Percentiles rank a stretch among this genome's conserved stretches.
These are phyloP conservation scores for Talaromyces sp. DNA, from an alignment of 2,329 filamentous ascomycete genomes.

Conservation along the genomic window DNA sequence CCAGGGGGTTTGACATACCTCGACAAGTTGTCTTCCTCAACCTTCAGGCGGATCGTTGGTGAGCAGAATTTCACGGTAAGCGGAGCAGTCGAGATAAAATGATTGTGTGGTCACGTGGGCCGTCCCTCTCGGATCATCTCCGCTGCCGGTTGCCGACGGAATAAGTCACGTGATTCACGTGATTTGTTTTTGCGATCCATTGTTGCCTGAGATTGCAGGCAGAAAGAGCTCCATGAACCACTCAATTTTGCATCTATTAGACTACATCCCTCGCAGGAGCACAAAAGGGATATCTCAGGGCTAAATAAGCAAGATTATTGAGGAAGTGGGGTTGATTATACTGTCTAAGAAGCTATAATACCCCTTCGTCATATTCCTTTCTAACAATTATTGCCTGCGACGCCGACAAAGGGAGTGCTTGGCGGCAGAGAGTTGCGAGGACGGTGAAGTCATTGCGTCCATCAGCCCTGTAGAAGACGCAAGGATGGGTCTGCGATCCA, in stretches of 20 bases:
- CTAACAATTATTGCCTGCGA: conserved; percentile 4
- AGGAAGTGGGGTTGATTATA: neutral
- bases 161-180: conserved; percentile 4
- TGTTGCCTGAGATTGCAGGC: neutral
- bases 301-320: neutral
- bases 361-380: neutral
- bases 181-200: neutral
- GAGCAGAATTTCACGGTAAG: conserved; percentile 12
- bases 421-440: neutral
- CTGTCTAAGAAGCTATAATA: neutral
- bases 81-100: conserved; percentile 32
- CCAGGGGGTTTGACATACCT: conserved; percentile 41
- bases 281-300: neutral
- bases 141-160: neutral
- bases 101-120: conserved; percentile 37
- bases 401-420: neutral
- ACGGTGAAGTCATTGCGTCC: neutral
- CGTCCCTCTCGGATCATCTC: neutral
- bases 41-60: conserved; percentile 41
- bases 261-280: conserved; percentile 2
- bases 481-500: conserved; percentile 7
- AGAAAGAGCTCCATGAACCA: neutral
- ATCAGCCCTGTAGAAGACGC: conserved; percentile 14
- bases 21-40: conserved; percentile 60
- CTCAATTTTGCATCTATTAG: neutral